Base-by-base conservation (phyloP, 805 yeast species). In the Candida schatavii region DNA sequence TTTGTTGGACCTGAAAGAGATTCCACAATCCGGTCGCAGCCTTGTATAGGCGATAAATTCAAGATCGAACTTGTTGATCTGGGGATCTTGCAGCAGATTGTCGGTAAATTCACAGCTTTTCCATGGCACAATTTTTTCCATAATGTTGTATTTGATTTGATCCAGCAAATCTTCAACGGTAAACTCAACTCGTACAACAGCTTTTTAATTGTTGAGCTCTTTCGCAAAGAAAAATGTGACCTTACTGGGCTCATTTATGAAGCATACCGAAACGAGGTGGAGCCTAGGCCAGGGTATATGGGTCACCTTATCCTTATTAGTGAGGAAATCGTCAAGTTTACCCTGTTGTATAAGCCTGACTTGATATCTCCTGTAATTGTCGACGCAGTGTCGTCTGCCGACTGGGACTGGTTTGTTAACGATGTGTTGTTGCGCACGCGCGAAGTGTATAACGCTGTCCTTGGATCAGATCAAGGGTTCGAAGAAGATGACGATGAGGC, bases 61-160 rank as follows among this genome's bases (percentile, higher is more conserved):
- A 93, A 93, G 61, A 85, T 88, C 37, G 82, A 87, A 41, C 68
- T 93, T 18, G 77, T 81, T 45, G 97, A 93, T 56, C 81, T 80
- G 59, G 74, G 76, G 27, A 80, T 88, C 44, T 72, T 90, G 25
- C 67, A 78, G 17, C 75, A 79, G 18, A 81, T 90, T n/a, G 65
- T 89, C 20, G 64, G 75, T 21, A 80, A 85, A 74, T 88, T 93
- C 56, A 82, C 90, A 62, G 69, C 75, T 46, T 88, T 83, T 62
- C 97, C 98, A 5, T 93, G 98, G 98, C 93, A 93, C 61, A 93
- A 93, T 58, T 93, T 93, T 57, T 77, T 93, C 71, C 99, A 93
- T 63, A 93, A 91, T 56, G 99, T 93, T 44, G 96, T 93, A 6
- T 93, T 91, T 71, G 99, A 93, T 64, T 80, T 93, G 47, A 84